Percentiles rank a stretch among this genome's conserved stretches.
phyloP scores from a whole-genome alignment of 139 green algal species.

The Edaphochlamys debaryana region DNA sequence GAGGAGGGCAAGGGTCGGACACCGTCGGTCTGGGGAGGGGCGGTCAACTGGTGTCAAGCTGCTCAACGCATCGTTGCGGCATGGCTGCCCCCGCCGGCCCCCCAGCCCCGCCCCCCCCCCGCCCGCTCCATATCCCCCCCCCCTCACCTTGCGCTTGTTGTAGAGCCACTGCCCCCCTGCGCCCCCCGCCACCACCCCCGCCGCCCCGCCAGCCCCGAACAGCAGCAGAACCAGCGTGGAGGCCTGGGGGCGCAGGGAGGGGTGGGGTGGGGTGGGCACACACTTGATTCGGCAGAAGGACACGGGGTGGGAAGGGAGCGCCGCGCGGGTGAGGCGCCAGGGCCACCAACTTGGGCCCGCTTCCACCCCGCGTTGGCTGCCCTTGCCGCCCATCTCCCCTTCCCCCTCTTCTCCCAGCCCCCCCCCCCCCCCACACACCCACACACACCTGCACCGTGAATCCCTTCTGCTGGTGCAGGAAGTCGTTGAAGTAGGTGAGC shows the following conservation, averaged over 20 bases:
- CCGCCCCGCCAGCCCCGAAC: constrained; percentile 72
- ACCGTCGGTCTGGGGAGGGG: too few species aligned
- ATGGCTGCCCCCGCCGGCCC: too few species aligned
- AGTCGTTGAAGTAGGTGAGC: constrained; percentile 87
- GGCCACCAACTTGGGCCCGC: too few species aligned
- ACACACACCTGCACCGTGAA: constrained; percentile 46
- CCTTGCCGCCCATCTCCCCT: too few species aligned
- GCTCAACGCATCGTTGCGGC: too few species aligned
- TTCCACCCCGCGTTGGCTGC: too few species aligned
- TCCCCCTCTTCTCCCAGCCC: neutral
- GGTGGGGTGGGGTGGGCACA: neutral
- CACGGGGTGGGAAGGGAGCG: too few species aligned
- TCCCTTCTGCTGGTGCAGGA: constrained; percentile 68
- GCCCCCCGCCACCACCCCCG: constrained; percentile 76
- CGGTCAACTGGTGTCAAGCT: too few species aligned
- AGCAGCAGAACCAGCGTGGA: constrained; percentile 75
- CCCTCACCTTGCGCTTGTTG: constrained; percentile 61
- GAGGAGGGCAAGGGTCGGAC: too few species aligned
- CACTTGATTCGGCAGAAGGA: too few species aligned
- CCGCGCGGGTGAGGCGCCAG: too few species aligned
- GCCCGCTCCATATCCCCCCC: neutral
- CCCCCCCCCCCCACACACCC: neutral
- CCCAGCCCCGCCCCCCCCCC: neutral
- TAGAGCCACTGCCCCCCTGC: constrained; percentile 84
- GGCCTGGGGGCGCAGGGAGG: constrained; percentile 16